Conservation (phyloP, 371 early-diverging fungal species). For the Lichtheimia ramosa region DNA sequence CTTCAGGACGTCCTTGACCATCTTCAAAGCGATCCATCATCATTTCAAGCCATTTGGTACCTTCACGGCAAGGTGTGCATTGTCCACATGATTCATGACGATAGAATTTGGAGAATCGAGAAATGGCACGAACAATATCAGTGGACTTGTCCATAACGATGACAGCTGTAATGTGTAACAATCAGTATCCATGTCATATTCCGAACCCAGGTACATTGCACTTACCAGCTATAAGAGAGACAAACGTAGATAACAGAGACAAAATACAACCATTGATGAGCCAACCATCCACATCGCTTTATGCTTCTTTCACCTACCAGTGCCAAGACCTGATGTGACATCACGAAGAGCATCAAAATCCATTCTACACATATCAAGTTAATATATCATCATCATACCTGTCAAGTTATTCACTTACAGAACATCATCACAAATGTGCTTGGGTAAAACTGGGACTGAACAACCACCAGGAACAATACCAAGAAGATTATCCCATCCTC, state of each 20-base stretch:
- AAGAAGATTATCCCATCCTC: conserved; percentile 98
- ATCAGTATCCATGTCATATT: no score
- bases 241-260: background rate
- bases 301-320: background rate
- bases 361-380: conserved; percentile 57
- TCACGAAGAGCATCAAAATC: conserved; percentile 97
- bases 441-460: conserved; percentile 92
- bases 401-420: conserved; percentile 42
- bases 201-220: no score
- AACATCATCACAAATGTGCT: conserved; percentile 85
- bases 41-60: conserved; percentile 91
- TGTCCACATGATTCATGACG: conserved; percentile 97
- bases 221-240: background rate
- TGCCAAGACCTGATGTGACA: conserved; percentile 89
- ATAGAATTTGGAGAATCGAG: conserved; percentile 91
- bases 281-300: no score
- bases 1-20: conserved; percentile 83
- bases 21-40: conserved; percentile 95
- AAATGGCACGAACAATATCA: conserved; percentile 88
- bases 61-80: conserved; percentile 98
- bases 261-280: no score
- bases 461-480: conserved; percentile 98
- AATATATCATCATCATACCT: background rate
- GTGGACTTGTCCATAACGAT: conserved; percentile 98
- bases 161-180: conserved; percentile 55